These are phyloP conservation scores for Quercus suber DNA, from an alignment of 306 rosid genomes.

Conservation along the genomic window DNA sequence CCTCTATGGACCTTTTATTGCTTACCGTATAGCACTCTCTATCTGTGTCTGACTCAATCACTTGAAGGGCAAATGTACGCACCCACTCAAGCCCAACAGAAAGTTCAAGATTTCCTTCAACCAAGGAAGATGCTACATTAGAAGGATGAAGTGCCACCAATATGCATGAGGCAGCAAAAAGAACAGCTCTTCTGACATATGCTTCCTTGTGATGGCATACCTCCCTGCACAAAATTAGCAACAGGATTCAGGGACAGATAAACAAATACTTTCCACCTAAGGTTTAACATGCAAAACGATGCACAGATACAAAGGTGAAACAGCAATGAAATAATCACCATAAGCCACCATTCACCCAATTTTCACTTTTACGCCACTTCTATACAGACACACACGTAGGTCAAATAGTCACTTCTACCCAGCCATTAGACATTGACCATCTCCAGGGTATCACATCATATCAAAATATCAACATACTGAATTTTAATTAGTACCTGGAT, in stretches of 20 bases:
- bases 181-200: slow-evolving; percentile 83
- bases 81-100: slow-evolving; percentile 90
- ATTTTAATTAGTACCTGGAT: slow-evolving; percentile 57
- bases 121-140: slow-evolving; percentile 60
- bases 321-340: slow-evolving; percentile 6
- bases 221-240: slow-evolving; percentile 54
- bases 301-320: slow-evolving; percentile 1
- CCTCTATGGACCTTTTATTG: slow-evolving; percentile 24
- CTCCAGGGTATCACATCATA: slow-evolving; percentile 15
- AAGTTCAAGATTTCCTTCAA: slow-evolving; percentile 69
- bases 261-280: slow-evolving; percentile 3
- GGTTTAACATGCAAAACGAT: neutral
- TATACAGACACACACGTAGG: neutral
- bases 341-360: slow-evolving; percentile 8
- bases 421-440: neutral
- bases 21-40: slow-evolving; percentile 87
- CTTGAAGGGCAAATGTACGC: slow-evolving; percentile 76
- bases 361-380: slow-evolving; percentile 10
- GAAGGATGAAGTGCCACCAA: slow-evolving; percentile 77
- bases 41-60: slow-evolving; percentile 79
- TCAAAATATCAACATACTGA: neutral
- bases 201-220: slow-evolving; percentile 84
- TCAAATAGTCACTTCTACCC: slow-evolving; percentile 2
- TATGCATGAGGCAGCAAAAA: slow-evolving; percentile 81
- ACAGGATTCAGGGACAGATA: slow-evolving; percentile 7